These are phyloP conservation scores for Ochromonas danica DNA, from an alignment of 108 stramenopile genomes.

Conservation along the genomic window DNA sequence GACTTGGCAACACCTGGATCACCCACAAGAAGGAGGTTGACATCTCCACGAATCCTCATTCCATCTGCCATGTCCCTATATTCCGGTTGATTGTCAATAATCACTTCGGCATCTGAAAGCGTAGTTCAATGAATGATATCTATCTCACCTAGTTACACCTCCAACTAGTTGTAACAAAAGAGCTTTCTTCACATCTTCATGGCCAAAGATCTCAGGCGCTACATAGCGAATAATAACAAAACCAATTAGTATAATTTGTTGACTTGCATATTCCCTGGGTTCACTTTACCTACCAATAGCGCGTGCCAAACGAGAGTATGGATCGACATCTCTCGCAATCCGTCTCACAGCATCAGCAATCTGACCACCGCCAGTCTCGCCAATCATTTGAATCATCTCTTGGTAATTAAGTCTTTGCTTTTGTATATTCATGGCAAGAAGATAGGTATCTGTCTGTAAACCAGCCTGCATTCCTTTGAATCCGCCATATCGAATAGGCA, in stretches of 20 bases:
- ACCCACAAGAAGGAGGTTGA: slow-evolving; percentile 58
- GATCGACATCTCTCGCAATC: slow-evolving; percentile 5
- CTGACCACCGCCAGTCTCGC: too few relatives aligned
- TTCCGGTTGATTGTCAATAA: not conserved
- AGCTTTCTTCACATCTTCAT: slow-evolving; percentile 94
- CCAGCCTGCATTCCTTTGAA: slow-evolving; percentile 85
- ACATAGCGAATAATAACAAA: slow-evolving; percentile 58
- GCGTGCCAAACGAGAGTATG: not conserved
- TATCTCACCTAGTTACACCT: slow-evolving; percentile 72
- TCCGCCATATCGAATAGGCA: slow-evolving; percentile 69
- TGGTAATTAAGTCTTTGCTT: slow-evolving; percentile 86
- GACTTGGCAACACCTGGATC: slow-evolving; percentile 99
- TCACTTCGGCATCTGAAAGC: not conserved
- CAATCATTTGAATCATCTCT: slow-evolving; percentile 54
- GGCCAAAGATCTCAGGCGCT: slow-evolving; percentile 98
- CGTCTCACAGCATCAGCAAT: too few relatives aligned
- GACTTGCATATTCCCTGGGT: not conserved
- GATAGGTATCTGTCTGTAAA: slow-evolving; percentile 79
- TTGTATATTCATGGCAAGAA: slow-evolving; percentile 70
- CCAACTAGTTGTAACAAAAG: slow-evolving; percentile 89
- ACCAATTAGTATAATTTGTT: not conserved
- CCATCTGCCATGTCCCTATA: slow-evolving; percentile 71
- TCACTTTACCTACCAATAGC: slow-evolving; percentile 41
- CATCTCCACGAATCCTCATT: slow-evolving; percentile 90
- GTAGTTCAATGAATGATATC: not conserved